These are phyloP conservation scores for Penicillium nordicum DNA, from an alignment of 2,329 filamentous ascomycete genomes.

Conservation along the genomic window DNA sequence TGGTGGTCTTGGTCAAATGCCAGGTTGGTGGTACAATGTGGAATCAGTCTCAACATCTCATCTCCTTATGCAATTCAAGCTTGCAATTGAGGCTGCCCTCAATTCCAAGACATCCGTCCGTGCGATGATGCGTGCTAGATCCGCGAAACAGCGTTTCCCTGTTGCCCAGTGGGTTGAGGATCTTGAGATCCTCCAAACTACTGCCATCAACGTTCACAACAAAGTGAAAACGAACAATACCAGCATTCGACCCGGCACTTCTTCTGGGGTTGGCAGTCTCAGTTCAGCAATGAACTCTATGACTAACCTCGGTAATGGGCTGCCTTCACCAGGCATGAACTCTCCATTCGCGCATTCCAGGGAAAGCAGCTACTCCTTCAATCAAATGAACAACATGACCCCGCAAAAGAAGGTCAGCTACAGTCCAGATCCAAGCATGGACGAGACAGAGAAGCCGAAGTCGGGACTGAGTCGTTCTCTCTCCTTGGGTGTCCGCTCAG, in stretches of 20 bases:
- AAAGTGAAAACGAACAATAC: constrained; percentile 35
- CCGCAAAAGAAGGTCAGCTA: constrained; percentile 38
- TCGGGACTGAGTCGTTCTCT: constrained; percentile 39
- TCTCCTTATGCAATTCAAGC: constrained; percentile 62
- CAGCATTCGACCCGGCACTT: constrained; percentile 35
- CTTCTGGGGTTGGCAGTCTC: constrained; percentile 43
- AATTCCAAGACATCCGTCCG: constrained; percentile 55
- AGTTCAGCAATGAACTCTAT: constrained; percentile 12
- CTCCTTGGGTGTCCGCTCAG: constrained; percentile 44
- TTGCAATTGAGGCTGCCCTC: constrained; percentile 59
- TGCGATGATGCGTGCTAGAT: constrained; percentile 62
- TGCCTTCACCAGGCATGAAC: constrained; percentile 28
- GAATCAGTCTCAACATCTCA: constrained; percentile 63
- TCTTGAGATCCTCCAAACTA: constrained; percentile 59
- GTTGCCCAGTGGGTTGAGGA: constrained; percentile 66
- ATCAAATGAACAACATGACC: constrained; percentile 33
- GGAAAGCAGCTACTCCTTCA: constrained; percentile 25
- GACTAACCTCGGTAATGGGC: constrained; percentile 12
- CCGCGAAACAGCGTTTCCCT: constrained; percentile 64
- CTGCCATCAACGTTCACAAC: constrained; percentile 56
- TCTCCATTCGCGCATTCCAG: constrained; percentile 24
- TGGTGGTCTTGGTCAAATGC: constrained; percentile 65
- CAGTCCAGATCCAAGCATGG: constrained; percentile 34
- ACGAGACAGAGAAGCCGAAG: constrained; percentile 31
- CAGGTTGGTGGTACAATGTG: constrained; percentile 68